Evolutionary conservation across 768 basidiomycete genomes (phyloP), one percentile per base, ranked within the genome.

Genomic region (Collybiopsis confluens): DNA sequence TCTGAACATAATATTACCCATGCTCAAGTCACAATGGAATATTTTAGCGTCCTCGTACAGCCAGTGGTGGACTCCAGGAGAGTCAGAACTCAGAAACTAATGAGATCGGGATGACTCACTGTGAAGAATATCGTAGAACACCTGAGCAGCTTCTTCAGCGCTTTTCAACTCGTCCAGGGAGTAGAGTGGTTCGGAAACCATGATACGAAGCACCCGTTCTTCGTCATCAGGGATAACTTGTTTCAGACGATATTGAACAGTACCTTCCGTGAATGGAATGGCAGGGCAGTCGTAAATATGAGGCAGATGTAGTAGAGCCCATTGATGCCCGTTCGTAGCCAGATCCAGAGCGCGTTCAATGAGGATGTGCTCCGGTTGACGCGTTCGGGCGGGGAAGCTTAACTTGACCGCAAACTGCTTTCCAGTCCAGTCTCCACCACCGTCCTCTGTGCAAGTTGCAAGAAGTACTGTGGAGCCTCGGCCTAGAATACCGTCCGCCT

Each of bases 191-290:
- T 24, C 45, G 18, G 48, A 42, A n/a, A 57, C 24, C 8, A 35
- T 40, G 27, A 57, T 40, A 6, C 23, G 47, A 16, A 54, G 4
- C 26, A 48, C 16, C 45, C 68, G 43, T 48, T 71, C 69, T 64
- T 63, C 59, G 18, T 21, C 30, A 7, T 46, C 16, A 45, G 26
- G 27, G 24, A 35, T n/a, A n/a, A n/a, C n/a, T 35, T 46, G 26
- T 11, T 6, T n/a, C 20, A 54, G 30, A n/a, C 35, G 43, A 10
- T 15, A 24, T 23, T 54, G 44, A 16, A 35, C 16, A 10, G 43
- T 36, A 27, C 47, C 53, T 15, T 18, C 6, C 9, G 44, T 38
- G 2, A 30, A 18, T 21, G n/a, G 33, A 13, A n/a, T 30, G 20
- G 24, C 23, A 20, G 46, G 15, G 23, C 30, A 47, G 45, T 18